Evolutionary conservation across 345 rosid species (phyloP).

Genomic region (Pugionium dolabratum): DNA sequence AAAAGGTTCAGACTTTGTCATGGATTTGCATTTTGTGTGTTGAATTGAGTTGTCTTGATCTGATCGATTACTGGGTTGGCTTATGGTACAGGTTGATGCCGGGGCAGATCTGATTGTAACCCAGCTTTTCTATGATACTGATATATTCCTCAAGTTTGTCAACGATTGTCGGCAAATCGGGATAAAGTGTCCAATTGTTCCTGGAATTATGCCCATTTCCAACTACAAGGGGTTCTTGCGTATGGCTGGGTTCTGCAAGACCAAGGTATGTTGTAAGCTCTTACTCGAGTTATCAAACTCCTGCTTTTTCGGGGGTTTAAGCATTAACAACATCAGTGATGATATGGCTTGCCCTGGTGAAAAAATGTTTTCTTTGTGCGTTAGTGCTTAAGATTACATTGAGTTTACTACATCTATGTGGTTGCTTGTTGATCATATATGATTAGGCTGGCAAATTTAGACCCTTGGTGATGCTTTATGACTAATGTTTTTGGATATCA

Average conservation of each 20-base stretch:
- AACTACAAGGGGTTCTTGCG: slow-evolving; percentile 92
- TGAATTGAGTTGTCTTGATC: background rate
- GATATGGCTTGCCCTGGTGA: background rate
- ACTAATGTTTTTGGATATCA: background rate
- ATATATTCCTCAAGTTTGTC: slow-evolving; percentile 85
- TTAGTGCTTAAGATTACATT: background rate
- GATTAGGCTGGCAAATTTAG: background rate
- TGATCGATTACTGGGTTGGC: slow-evolving; percentile 18
- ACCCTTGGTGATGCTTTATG: slow-evolving; percentile 4
- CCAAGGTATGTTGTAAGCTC: slow-evolving; percentile 55
- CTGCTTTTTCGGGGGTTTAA: too few relatives aligned
- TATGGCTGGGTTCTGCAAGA: slow-evolving; percentile 97
- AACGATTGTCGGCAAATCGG: slow-evolving; percentile 93
- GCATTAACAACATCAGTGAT: background rate
- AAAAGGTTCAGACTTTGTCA: slow-evolving; percentile 51
- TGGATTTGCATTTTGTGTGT: slow-evolving; percentile 18
- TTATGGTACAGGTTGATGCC: slow-evolving; percentile 71
- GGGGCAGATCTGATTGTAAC: slow-evolving; percentile 92
- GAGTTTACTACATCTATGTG: background rate
- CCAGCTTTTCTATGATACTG: slow-evolving; percentile 90
- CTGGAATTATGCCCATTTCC: slow-evolving; percentile 95
- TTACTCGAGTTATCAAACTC: background rate
- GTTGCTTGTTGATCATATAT: slow-evolving; percentile 15
- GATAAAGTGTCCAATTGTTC: slow-evolving; percentile 83
- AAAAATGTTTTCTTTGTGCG: slow-evolving; percentile 7